Percentiles rank a stretch among this genome's conserved stretches.
Evolutionary conservation across 331 rosid species (phyloP).

Genomic region (Saraca asoca): DNA sequence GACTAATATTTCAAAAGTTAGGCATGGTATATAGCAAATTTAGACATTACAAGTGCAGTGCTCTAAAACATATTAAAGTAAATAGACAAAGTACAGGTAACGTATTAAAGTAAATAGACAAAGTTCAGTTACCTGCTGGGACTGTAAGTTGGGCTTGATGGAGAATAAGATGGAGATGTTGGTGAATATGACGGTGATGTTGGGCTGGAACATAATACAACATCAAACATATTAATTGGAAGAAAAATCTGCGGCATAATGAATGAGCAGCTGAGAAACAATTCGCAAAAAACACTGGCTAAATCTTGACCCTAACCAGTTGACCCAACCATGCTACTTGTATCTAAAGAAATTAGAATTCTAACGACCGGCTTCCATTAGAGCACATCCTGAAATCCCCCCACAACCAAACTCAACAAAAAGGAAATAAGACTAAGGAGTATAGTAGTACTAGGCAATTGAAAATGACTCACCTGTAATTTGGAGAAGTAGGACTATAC

Average conservation of each 20-base stretch:
- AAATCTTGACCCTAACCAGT: no score
- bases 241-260: background rate
- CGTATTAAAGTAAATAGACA: constrained; percentile 9
- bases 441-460: background rate
- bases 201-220: constrained; percentile 59
- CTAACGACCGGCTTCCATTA: no score
- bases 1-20: background rate
- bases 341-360: no score
- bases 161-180: constrained; percentile 94
- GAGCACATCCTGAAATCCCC: no score
- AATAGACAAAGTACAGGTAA: background rate
- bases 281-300: background rate
- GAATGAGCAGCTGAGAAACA: constrained; percentile 25
- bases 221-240: constrained; percentile 2
- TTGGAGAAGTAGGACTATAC: constrained; percentile 93
- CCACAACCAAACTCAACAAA: no score
- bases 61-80: no score
- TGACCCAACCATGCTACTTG: no score
- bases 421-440: no score
- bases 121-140: constrained; percentile 79
- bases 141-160: constrained; percentile 94
- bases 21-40: background rate
- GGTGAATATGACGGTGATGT: constrained; percentile 98
- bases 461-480: constrained; percentile 60
- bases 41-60: background rate